Evolutionary conservation across 2,329 filamentous ascomycete genomes (phyloP), one percentile per base, ranked within the genome.

Genomic region (Elsinoe perseae): DNA sequence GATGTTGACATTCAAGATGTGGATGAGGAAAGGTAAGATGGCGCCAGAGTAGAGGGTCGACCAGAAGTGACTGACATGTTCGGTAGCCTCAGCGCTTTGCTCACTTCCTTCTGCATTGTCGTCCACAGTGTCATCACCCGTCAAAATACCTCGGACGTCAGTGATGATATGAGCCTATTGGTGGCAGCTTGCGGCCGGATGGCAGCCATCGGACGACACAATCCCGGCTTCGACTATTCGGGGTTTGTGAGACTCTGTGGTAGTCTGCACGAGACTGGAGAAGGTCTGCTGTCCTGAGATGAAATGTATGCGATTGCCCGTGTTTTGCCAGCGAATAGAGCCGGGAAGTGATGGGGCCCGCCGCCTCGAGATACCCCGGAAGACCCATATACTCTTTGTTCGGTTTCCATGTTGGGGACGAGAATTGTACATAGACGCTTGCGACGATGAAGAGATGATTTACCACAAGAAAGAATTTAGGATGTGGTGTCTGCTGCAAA

Each of bases 11-110:
- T 50, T 2, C 25, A 34, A 4, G 28, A 50, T 32, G 28, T 20
- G n/a, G 44, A 50, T 9, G 44, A 50, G 6, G 44, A 50, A 18
- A 30, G n/a, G 44, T 50, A n/a, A 50, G 40, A 43, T 20, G 40
- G 21, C 16, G 4, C 21, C 40, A n/a, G n/a, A n/a, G 40, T 18
- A 4, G 18, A 43, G 3, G 7, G 10, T 4, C 6, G 18, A 4
- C 32, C 4, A 36, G 10, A 36, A 12, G 9, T 14, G 3, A 34
- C 44, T 50, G 25, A 50, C 27, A 25, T 4, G 16, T 34, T 4
- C 9, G 5, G n/a, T 27, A 50, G 44, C 25, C 25, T 50, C 10
- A 50, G 44, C 25, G 44, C 44, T 18, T 14, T 50, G 34, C 52
- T 55, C 20, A 25, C 32, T 10, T 54, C 32, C 10, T 54, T 40